phyloP scores from a whole-genome alignment of 192 early-diverging fungal species.

The Backusella mclennaniae region DNA sequence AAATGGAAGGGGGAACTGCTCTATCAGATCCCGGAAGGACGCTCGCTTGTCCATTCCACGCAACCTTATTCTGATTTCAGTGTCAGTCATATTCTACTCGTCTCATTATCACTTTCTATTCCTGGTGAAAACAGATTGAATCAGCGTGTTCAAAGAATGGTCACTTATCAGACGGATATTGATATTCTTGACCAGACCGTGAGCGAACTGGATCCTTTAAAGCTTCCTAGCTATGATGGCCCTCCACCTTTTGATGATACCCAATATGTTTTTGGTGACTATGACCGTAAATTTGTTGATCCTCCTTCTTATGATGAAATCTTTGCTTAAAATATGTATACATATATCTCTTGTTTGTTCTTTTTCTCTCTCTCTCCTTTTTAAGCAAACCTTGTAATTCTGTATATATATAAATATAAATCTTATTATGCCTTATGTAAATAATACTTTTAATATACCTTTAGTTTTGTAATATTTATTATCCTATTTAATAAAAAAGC shows the following conservation, averaged over 20 bases:
- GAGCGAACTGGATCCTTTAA: not conserved
- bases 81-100: not conserved
- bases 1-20: not conserved
- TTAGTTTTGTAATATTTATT: not conserved
- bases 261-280: not conserved
- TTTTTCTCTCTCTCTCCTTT: not conserved
- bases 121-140: not conserved
- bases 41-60: conserved; percentile 2
- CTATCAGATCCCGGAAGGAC: not conserved
- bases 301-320: conserved; percentile 10
- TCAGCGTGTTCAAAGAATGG: not conserved
- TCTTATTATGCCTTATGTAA: not conserved
- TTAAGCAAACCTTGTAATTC: not conserved
- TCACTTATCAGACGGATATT: conserved; percentile 10
- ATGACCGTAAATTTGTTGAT: conserved; percentile 7
- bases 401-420: not conserved
- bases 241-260: conserved; percentile 8
- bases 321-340: conserved; percentile 1
- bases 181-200: conserved; percentile 8
- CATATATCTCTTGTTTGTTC: not conserved
- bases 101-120: conserved; percentile 11
- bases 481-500: not conserved
- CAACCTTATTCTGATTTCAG: conserved; percentile 6
- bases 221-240: conserved; percentile 2
- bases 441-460: not conserved